Evolutionary conservation across 352 stramenopile species (phyloP), one percentile per base, ranked within the genome.

Genomic region (Pythium periplocum): DNA sequence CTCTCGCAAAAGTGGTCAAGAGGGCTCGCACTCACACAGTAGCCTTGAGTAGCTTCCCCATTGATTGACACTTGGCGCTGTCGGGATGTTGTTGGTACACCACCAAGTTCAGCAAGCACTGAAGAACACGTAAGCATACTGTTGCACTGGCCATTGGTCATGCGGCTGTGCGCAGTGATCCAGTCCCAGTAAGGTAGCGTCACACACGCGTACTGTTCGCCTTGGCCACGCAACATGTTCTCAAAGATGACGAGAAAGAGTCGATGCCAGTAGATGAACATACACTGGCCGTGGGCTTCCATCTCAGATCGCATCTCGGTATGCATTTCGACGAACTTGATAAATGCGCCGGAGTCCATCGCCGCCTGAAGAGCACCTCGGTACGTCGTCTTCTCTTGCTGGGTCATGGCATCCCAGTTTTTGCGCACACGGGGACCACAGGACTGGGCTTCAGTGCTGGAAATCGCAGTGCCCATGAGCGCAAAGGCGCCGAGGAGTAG

Each of bases 141-240:
- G 6, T 53, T 59, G 52, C 79, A 90, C 11, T 47, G n/a, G n/a
- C 59, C 56, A 1, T 59, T 31, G 4, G 71, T 46, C 6, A 66
- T 57, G 40, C 69, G 75, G 7, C 75, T 78, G 48, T 75, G 87
- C 57, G 87, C 80, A 0, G 75, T 61, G 43, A 84, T 87, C 49
- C 82, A 84, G 64, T 93, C 74, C 78, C 78, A 93, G 64, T 91
- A 93, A 26, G 83, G 80, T 17, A 90, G 66, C 34, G 78, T 90
- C 31, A 93, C 34, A 43, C 77, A 90, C 12, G 74, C 78, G 54
- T 73, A 93, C 17, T 56, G 68, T 0, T 74, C 51, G 7, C 58
- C 75, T 1, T 90, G 66, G 53, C 66, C 83, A 40, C 81, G 81
- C 35, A 92, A 63, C 78, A 90, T 90, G 42, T 75, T 78, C 52